phyloP scores from a whole-genome alignment of 139 green algal genomes.

The Chlorella sorokiniana region DNA sequence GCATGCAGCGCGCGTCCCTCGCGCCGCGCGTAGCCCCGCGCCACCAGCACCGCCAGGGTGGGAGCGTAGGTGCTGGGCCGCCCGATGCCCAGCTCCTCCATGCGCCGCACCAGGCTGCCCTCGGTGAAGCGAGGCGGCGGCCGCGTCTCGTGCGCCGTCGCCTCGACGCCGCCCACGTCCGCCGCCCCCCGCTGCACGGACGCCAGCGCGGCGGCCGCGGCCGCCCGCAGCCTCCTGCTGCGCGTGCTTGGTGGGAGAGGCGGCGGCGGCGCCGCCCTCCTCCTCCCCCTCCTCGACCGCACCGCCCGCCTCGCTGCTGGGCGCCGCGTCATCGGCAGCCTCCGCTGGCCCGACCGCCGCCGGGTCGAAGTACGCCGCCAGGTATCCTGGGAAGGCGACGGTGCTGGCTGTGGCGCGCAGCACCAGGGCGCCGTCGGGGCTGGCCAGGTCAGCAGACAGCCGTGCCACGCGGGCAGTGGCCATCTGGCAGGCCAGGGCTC shows the following conservation, averaged over 20 bases:
- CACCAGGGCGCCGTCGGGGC: conserved; percentile 34
- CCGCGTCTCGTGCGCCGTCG: conserved; percentile 70
- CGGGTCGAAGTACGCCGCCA: conserved; percentile 18
- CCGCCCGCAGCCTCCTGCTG: conserved; percentile 13
- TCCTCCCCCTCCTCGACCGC: neutral
- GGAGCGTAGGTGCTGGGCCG: conserved; percentile 92
- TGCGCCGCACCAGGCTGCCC: conserved; percentile 71
- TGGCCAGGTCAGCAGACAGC: conserved; percentile 56
- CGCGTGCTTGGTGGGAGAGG: neutral
- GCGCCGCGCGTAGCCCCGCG: conserved; percentile 70
- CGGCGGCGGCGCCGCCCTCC: conserved; percentile 7
- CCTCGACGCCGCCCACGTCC: conserved; percentile 3
- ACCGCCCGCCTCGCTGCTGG: neutral
- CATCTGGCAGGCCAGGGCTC: conserved; percentile 80
- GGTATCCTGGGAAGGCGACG: conserved; percentile 63
- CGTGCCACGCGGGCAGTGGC: conserved; percentile 1
- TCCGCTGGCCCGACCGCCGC: neutral
- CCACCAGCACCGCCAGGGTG: conserved; percentile 79
- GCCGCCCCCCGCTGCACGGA: conserved; percentile 2
- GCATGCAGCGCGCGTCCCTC: conserved; percentile 64
- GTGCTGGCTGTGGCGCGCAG: conserved; percentile 54
- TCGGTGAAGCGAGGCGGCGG: conserved; percentile 84
- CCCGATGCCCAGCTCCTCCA: conserved; percentile 92
- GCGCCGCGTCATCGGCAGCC: neutral
- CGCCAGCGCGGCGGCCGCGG: conserved; percentile 17